Evolutionary conservation across 140 eudicot species (phyloP).

Genomic region (Erigeron philadelphicus): DNA sequence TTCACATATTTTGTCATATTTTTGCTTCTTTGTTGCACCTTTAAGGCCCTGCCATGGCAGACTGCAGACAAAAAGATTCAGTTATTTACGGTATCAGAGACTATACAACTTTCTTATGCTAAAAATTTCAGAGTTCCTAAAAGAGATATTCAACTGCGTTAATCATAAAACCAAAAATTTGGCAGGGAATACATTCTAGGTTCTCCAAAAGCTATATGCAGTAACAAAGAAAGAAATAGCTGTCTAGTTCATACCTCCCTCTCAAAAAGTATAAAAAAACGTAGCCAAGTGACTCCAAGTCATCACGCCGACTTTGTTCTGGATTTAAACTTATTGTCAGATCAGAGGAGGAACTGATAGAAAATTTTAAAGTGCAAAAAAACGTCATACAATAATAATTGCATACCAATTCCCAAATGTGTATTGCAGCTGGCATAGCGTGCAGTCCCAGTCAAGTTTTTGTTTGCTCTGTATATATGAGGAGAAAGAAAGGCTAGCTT

Average conservation of each 20-base stretch:
- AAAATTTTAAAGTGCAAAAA: conserved; percentile 9
- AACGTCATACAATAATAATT: background rate
- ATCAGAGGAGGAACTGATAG: background rate
- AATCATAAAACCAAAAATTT: background rate
- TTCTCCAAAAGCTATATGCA: background rate
- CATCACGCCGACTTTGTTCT: conserved; percentile 98
- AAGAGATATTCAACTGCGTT: background rate
- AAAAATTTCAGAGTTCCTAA: too few relatives aligned
- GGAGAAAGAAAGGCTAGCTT: conserved; percentile 5
- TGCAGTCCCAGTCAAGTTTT: conserved; percentile 97
- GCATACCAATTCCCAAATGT: conserved; percentile 82
- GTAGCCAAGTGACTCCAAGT: conserved; percentile 87
- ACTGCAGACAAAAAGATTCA: conserved; percentile 29
- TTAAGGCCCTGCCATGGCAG: conserved; percentile 97
- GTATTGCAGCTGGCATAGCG: conserved; percentile 94
- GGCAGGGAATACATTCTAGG: background rate
- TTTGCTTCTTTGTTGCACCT: conserved; percentile 93
- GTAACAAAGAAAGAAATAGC: background rate
- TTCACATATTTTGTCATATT: conserved; percentile 86
- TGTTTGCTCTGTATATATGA: conserved; percentile 62
- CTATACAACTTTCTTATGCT: too few relatives aligned
- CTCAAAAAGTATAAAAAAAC: conserved; percentile 80
- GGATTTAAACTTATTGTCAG: conserved; percentile 22
- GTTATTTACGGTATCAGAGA: background rate
- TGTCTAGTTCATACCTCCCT: conserved; percentile 53